These are phyloP conservation scores for Phyllosticta capitalensis DNA, from an alignment of 2,329 filamentous ascomycete genomes.

Conservation along the genomic window DNA sequence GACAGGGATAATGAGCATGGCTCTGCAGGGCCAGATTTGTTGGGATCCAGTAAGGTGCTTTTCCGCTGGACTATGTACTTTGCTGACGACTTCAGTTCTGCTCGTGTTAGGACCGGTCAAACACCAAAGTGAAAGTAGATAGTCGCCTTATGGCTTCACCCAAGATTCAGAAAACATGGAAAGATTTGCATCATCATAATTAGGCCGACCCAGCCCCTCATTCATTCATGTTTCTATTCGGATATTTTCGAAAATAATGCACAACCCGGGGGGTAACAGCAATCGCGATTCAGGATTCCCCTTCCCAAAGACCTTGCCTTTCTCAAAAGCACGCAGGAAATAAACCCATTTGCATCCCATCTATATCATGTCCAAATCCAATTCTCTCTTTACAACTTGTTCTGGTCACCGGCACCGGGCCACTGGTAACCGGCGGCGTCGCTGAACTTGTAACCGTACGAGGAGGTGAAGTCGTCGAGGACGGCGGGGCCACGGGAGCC, in stretches of 20 bases:
- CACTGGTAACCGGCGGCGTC: conserved; percentile 86
- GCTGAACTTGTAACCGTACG: conserved; percentile 98
- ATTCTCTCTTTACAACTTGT: conserved; percentile 60
- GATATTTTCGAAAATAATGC: not conserved
- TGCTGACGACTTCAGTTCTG: too few species aligned
- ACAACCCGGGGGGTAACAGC: not conserved
- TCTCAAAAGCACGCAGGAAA: not conserved
- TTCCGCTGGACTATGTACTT: too few species aligned
- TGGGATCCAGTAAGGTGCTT: too few species aligned
- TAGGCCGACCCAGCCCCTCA: not conserved
- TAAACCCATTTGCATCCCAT: not conserved
- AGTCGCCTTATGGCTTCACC: not conserved
- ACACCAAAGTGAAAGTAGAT: too few species aligned
- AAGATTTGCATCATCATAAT: not conserved
- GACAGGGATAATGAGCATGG: not conserved
- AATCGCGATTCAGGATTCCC: not conserved
- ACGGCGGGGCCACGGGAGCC: conserved; percentile 94
- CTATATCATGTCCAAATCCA: not conserved
- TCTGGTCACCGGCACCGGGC: conserved; percentile 68
- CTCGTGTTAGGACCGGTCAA: too few species aligned
- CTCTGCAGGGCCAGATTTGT: not conserved
- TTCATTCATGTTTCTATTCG: not conserved
- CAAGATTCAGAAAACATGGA: not conserved
- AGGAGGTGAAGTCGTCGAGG: conserved; percentile 94
- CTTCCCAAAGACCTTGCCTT: not conserved